These are phyloP conservation scores for Debaryomyces singareniensis DNA, from an alignment of 1,139 yeast genomes.

Conservation along the genomic window DNA sequence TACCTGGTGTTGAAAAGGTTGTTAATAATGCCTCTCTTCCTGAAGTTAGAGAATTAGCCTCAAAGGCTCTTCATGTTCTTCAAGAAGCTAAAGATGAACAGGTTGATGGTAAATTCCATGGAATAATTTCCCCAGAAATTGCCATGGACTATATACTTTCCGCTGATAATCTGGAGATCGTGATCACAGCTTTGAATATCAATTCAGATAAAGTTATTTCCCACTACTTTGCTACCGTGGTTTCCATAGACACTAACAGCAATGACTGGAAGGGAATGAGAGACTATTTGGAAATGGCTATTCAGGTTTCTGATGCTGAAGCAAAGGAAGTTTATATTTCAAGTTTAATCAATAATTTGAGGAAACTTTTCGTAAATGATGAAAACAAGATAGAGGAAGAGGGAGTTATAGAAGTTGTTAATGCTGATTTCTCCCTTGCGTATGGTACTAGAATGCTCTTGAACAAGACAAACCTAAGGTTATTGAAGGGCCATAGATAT, in stretches of 20 bases:
- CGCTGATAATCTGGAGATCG: slow-evolving; percentile 16
- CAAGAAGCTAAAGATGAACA: slow-evolving; percentile 72
- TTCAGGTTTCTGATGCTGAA: slow-evolving; percentile 26
- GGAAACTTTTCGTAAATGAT: slow-evolving; percentile 58
- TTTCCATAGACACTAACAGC: slow-evolving; percentile 74
- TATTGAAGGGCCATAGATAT: slow-evolving; percentile 91
- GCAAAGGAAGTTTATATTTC: slow-evolving; percentile 38
- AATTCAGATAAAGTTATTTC: slow-evolving; percentile 14
- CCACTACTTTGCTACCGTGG: slow-evolving; percentile 48
- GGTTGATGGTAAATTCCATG: slow-evolving; percentile 67
- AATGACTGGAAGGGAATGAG: slow-evolving; percentile 81
- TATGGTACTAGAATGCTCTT: slow-evolving; percentile 96
- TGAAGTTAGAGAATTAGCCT: slow-evolving; percentile 91
- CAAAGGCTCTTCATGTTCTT: slow-evolving; percentile 75
- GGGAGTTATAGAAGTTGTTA: slow-evolving; percentile 70
- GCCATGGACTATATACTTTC: slow-evolving; percentile 43
- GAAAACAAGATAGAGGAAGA: slow-evolving; percentile 57
- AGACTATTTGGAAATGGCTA: slow-evolving; percentile 47
- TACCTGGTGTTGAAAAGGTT: slow-evolving; percentile 89
- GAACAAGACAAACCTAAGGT: slow-evolving; percentile 82
- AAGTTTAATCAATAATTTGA: slow-evolving; percentile 47
- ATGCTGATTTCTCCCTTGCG: slow-evolving; percentile 91
- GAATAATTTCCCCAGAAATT: slow-evolving; percentile 55
- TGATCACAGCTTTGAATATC: slow-evolving; percentile 18
- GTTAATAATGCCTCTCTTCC: slow-evolving; percentile 89